Percentiles rank a stretch among this genome's conserved stretches.
These are phyloP conservation scores for Lactifluus hygrophoroides DNA, from an alignment of 768 basidiomycete genomes.

Conservation along the genomic window DNA sequence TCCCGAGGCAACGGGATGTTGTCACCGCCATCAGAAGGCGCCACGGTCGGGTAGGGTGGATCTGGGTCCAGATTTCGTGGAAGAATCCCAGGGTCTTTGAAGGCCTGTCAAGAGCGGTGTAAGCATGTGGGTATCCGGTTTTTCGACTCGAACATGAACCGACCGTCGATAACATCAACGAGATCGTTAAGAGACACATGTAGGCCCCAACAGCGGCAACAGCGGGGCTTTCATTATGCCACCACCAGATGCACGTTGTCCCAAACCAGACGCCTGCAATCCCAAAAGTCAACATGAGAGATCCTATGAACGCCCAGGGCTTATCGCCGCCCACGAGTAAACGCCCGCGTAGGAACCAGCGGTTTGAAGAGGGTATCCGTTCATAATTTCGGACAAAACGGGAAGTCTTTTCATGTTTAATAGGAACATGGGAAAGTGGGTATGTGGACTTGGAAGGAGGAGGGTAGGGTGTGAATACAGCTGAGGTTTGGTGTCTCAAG, in stretches of 20 bases:
- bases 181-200: conserved; percentile 55
- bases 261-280: conserved; percentile 81
- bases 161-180: conserved; percentile 72
- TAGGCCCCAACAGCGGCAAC: conserved; percentile 60
- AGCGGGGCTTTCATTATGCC: conserved; percentile 67
- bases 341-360: conserved; percentile 64
- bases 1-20: conserved; percentile 71
- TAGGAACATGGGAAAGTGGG: conserved; percentile 30
- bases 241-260: conserved; percentile 85
- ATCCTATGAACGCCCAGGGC: conserved; percentile 69
- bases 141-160: conserved; percentile 25
- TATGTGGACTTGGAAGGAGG: conserved; percentile 19
- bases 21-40: conserved; percentile 53
- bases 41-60: conserved; percentile 62
- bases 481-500: conserved; percentile 8
- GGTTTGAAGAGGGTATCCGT: conserved; percentile 63
- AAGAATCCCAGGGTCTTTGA: conserved; percentile 79
- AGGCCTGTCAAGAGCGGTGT: conserved; percentile 41
- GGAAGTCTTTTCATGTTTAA: conserved; percentile 28
- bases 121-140: conserved; percentile 20
- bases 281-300: conserved; percentile 50
- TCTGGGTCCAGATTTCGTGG: conserved; percentile 82
- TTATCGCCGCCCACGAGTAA: conserved; percentile 81
- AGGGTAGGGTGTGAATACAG: conserved; percentile 16
- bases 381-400: conserved; percentile 48